Base-by-base conservation (phyloP, 345 rosid genomes). In the Noccaea caerulescens region DNA sequence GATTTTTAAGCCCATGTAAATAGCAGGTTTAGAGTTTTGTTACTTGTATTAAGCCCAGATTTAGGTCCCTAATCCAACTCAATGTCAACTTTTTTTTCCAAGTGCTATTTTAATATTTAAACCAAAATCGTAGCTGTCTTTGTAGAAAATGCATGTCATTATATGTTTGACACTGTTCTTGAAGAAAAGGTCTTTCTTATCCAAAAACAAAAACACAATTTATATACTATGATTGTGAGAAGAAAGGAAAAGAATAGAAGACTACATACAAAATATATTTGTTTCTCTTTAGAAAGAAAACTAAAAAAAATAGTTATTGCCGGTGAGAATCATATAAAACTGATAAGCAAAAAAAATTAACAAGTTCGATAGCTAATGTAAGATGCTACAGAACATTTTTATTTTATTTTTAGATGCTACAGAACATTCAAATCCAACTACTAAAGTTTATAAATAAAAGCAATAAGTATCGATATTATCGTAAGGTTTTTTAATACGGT, bases 131-230 rank as follows among this genome's bases (percentile, higher is more conserved):
- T 53, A 72, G 77, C 77, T 72, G 77, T 72, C 52, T 45, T 37
- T 56, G 11, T 64, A 64, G 71, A 64, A 55, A 64, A 55, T 72
- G 77, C 43, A 37, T 56, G 76, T 62, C 76, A 72, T 63, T 63
- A 63, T 63, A 44, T 38, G 77, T 55, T 72, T 64, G 77, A 72
- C 65, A 72, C 34, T 72, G 42, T 44, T 44, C 10, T 42, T 7
- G 30, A 61, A 61, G 70, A 63, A 63, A 63, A 34, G 47, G 63
- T 72, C 68, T 41, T 4, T 72, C 68, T 41, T 4, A 27, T 27
- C 30, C 30, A 27, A 33, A 33, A 44, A 46, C 1, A 30, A 42
- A 66, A 33, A 51, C 9, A 41, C 33, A 8, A 46, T 14, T 14
- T 42, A 9, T 38, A 2, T 39, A 20, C 23, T 20, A 39, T 12